Evolutionary conservation across 2,329 filamentous ascomycete genomes (phyloP).

Genomic region (Xylariaceae sp.): DNA sequence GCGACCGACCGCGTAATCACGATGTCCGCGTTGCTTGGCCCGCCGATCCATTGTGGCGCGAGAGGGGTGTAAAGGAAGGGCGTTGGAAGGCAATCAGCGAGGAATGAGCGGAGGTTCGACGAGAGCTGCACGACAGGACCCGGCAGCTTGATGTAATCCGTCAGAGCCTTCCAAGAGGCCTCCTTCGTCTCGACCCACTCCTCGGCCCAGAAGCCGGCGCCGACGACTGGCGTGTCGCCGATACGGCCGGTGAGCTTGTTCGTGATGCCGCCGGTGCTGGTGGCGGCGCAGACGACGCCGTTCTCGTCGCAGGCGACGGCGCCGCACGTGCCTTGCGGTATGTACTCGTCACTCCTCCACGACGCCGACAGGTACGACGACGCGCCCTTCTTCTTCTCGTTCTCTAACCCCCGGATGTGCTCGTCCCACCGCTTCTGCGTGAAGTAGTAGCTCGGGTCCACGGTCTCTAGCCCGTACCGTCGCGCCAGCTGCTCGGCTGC

Average conservation of each 20-base stretch:
- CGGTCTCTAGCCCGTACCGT: slow-evolving; percentile 64
- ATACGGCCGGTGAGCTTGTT: slow-evolving; percentile 84
- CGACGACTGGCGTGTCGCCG: slow-evolving; percentile 78
- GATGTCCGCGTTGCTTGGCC: slow-evolving; percentile 7
- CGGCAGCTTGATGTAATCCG: slow-evolving; percentile 15
- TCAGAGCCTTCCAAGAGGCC: slow-evolving; percentile 18
- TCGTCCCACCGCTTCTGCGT: slow-evolving; percentile 75
- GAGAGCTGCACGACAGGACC: slow-evolving; percentile 37
- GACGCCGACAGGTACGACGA: slow-evolving; percentile 38
- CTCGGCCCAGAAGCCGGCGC: slow-evolving; percentile 87
- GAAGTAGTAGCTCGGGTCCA: slow-evolving; percentile 69
- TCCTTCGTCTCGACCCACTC: slow-evolving; percentile 58
- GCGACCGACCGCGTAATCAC: slow-evolving; percentile 44
- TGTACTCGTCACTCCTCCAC: slow-evolving; percentile 59
- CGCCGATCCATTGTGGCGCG: not conserved
- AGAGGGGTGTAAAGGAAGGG: slow-evolving; percentile 38
- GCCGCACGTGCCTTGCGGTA: slow-evolving; percentile 80
- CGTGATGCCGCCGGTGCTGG: slow-evolving; percentile 71
- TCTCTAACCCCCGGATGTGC: slow-evolving; percentile 54
- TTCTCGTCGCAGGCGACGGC: slow-evolving; percentile 74
- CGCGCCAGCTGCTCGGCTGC: slow-evolving; percentile 65
- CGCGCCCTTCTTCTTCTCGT: slow-evolving; percentile 36
- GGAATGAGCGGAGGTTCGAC: slow-evolving; percentile 39
- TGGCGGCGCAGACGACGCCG: slow-evolving; percentile 65
- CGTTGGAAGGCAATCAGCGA: slow-evolving; percentile 57